Percentiles rank a stretch among this genome's conserved stretches.
Conservation (phyloP, 805 yeast species). For the Kodamaea jinghongensis region DNA sequence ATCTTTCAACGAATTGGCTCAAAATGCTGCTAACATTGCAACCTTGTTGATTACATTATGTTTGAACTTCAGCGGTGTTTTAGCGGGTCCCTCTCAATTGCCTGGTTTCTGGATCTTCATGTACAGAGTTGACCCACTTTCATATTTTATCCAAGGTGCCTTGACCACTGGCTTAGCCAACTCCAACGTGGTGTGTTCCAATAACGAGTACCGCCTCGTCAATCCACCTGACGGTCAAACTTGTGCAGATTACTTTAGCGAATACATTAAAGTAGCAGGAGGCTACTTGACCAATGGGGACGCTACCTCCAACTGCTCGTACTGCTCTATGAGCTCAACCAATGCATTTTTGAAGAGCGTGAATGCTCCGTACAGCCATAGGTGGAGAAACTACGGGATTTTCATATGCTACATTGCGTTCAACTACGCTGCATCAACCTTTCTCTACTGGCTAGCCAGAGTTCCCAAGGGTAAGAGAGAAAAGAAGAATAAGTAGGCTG, state of each 20-base stretch:
- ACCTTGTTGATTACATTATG: constrained; percentile 30
- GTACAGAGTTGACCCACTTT: constrained; percentile 67
- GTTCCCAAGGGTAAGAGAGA: constrained; percentile 34
- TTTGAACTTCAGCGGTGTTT: constrained; percentile 37
- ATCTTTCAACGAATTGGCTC: constrained; percentile 30
- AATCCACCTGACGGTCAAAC: constrained; percentile 22
- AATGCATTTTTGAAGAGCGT: constrained; percentile 52
- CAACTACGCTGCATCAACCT: constrained; percentile 22
- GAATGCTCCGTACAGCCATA: constrained; percentile 34
- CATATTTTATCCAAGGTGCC: constrained; percentile 62
- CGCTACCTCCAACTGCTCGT: constrained; percentile 53
- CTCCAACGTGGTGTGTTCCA: constrained; percentile 35
- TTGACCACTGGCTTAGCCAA: constrained; percentile 28
- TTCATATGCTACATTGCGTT: constrained; percentile 23
- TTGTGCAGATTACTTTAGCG: constrained; percentile 20
- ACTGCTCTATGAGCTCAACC: constrained; percentile 56
- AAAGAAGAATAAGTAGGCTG: constrained; percentile 14
- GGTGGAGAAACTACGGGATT: constrained; percentile 30
- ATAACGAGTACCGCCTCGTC: constrained; percentile 21
- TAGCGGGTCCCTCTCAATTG: constrained; percentile 29
- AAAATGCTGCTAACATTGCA: constrained; percentile 35
- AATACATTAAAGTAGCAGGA: constrained; percentile 36
- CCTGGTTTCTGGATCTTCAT: constrained; percentile 60
- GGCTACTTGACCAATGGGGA: constrained; percentile 46
- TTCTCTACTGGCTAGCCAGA: constrained; percentile 39